These are phyloP conservation scores for Bolboschoenus planiculmis DNA, from an alignment of 176 grass and related monocot species.

Conservation along the genomic window DNA sequence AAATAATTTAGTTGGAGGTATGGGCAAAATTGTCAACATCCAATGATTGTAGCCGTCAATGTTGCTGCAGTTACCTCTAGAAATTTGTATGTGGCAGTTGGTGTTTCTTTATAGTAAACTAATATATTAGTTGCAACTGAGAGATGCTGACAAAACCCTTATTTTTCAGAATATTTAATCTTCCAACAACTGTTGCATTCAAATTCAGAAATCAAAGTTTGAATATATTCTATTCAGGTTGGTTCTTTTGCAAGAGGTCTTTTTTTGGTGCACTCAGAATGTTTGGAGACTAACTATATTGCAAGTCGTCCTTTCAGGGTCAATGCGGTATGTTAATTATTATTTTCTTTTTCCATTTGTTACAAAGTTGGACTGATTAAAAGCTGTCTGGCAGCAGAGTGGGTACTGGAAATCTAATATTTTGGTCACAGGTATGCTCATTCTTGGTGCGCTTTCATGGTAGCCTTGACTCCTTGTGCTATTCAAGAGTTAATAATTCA, in stretches of 20 bases:
- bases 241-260: conserved; percentile 67
- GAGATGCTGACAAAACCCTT: neutral
- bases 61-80: neutral
- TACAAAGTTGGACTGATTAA: neutral
- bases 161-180: neutral
- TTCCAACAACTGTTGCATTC: neutral
- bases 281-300: conserved; percentile 91
- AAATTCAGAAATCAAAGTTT: neutral
- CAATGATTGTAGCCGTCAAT: neutral
- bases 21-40: neutral
- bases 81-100: neutral
- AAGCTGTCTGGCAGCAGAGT: neutral
- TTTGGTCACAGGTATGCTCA: neutral
- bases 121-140: neutral
- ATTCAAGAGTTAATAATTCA: neutral
- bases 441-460: neutral
- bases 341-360: neutral
- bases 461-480: neutral
- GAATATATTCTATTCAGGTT: conserved; percentile 40
- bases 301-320: conserved; percentile 93
- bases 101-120: neutral
- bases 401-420: neutral
- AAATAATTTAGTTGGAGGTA: neutral
- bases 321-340: conserved; percentile 45
- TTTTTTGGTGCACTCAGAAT: conserved; percentile 97